phyloP scores from a whole-genome alignment of 2,329 filamentous ascomycete species.

The Massarina eburnea region DNA sequence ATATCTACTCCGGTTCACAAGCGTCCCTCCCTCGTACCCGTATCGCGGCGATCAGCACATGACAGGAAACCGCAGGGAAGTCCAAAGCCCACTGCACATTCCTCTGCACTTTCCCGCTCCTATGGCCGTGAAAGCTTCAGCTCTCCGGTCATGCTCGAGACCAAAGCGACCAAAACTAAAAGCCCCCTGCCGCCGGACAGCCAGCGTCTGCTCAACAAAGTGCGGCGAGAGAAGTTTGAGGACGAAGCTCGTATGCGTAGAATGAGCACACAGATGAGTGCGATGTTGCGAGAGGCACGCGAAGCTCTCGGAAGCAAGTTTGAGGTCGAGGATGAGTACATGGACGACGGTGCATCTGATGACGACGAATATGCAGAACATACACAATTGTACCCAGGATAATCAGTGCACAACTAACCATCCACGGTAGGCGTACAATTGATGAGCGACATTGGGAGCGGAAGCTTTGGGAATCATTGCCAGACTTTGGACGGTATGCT shows the following conservation, averaged over 20 bases:
- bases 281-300: conserved; percentile 86
- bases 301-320: conserved; percentile 69
- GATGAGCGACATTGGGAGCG: too few species aligned
- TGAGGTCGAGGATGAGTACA: conserved; percentile 36
- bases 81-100: conserved; percentile 9
- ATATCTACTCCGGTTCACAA: conserved; percentile 20
- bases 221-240: conserved; percentile 72
- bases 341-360: conserved; percentile 19
- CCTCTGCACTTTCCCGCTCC: conserved; percentile 22
- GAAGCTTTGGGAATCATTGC: too few species aligned
- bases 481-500: too few species aligned
- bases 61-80: conserved; percentile 21
- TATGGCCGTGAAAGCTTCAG: conserved; percentile 37
- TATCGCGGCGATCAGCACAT: conserved; percentile 43
- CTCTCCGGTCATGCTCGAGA: conserved; percentile 28
- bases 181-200: conserved; percentile 62
- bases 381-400: conserved; percentile 19
- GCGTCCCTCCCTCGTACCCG: conserved; percentile 47
- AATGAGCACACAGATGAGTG: conserved; percentile 76
- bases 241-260: conserved; percentile 77
- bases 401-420: neutral
- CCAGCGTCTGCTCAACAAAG: conserved; percentile 70
- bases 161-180: conserved; percentile 18
- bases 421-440: conserved; percentile 1
- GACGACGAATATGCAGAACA: conserved; percentile 15